Evolutionary conservation across 768 basidiomycete genomes (phyloP).

Genomic region (Mycena leptocephala): DNA sequence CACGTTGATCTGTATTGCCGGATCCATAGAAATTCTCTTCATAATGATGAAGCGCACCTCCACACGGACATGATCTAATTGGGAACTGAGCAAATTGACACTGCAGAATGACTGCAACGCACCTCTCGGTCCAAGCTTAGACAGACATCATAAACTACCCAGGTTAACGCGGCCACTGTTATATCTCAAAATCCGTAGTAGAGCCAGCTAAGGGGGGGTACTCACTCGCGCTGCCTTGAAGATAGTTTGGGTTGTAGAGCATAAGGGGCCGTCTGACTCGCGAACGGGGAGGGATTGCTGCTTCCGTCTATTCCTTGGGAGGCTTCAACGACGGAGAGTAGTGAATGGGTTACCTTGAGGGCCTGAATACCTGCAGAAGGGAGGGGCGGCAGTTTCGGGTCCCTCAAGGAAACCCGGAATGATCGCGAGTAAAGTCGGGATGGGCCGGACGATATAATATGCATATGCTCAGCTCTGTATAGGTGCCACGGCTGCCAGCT

Average conservation of each 20-base stretch:
- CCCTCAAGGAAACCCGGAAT: background rate
- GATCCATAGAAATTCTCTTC: background rate
- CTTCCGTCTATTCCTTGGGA: too few species aligned
- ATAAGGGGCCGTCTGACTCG: too few species aligned
- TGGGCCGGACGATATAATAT: background rate
- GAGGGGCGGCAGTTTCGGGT: background rate
- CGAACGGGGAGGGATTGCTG: too few species aligned
- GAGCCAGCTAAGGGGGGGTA: background rate
- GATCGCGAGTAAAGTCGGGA: background rate
- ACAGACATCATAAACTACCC: background rate
- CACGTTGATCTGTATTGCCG: constrained; percentile 1
- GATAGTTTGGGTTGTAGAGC: background rate
- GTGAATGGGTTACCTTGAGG: background rate
- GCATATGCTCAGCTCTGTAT: background rate
- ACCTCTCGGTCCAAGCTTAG: background rate
- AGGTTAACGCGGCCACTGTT: background rate
- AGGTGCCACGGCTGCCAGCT: background rate
- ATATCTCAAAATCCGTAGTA: background rate
- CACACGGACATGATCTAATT: constrained; percentile 6
- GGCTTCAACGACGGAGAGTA: too few species aligned
- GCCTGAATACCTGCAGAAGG: background rate
- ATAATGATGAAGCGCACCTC: background rate
- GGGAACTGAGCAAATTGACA: background rate
- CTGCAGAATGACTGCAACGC: background rate
- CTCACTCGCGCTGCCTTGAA: background rate